A percentile compares a stretch with the other conserved stretches of the same genome.
These are phyloP conservation scores for Sarocladiaceae sp. DNA, from an alignment of 2,329 filamentous ascomycete genomes.

Conservation along the genomic window DNA sequence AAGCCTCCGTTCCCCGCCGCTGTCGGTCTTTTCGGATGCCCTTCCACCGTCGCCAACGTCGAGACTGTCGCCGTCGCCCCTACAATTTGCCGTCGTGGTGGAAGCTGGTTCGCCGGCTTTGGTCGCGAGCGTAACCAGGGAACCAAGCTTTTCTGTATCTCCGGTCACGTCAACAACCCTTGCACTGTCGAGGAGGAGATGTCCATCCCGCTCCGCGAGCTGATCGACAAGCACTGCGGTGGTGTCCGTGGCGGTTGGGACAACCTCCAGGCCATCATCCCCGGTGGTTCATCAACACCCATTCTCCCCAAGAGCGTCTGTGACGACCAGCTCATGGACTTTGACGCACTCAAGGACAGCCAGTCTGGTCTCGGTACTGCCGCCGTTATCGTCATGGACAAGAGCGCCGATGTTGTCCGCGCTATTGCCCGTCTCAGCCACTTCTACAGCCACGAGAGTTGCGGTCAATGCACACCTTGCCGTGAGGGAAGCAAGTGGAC, in stretches of 20 bases:
- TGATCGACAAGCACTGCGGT: slow-evolving; percentile 98
- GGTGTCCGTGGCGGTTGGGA: slow-evolving; percentile 97
- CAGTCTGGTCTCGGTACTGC: slow-evolving; percentile 97
- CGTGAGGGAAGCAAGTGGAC: slow-evolving; percentile 99
- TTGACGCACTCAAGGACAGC: slow-evolving; percentile 95
- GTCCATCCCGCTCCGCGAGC: slow-evolving; percentile 91
- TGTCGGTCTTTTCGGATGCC: slow-evolving; percentile 96
- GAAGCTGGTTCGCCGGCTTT: slow-evolving; percentile 88
- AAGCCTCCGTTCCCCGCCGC: slow-evolving; percentile 98
- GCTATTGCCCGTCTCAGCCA: slow-evolving; percentile 89
- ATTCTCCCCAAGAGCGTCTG: slow-evolving; percentile 88
- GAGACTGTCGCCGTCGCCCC: slow-evolving; percentile 95
- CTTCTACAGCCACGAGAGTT: slow-evolving; percentile 98
- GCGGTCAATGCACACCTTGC: slow-evolving; percentile 98
- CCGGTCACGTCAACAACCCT: slow-evolving; percentile 97
- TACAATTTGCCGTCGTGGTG: slow-evolving; percentile 90
- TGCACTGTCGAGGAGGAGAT: slow-evolving; percentile 98
- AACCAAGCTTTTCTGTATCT: slow-evolving; percentile 98
- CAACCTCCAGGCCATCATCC: slow-evolving; percentile 92
- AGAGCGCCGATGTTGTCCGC: slow-evolving; percentile 92
- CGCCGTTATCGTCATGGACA: slow-evolving; percentile 98
- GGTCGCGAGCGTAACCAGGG: slow-evolving; percentile 94
- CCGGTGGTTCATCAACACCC: slow-evolving; percentile 93
- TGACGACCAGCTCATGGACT: slow-evolving; percentile 98
- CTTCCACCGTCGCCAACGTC: slow-evolving; percentile 96